A percentile compares a stretch with the other conserved stretches of the same genome.
These are phyloP conservation scores for Scleroderma bovista DNA, from an alignment of 768 basidiomycete genomes.

Conservation along the genomic window DNA sequence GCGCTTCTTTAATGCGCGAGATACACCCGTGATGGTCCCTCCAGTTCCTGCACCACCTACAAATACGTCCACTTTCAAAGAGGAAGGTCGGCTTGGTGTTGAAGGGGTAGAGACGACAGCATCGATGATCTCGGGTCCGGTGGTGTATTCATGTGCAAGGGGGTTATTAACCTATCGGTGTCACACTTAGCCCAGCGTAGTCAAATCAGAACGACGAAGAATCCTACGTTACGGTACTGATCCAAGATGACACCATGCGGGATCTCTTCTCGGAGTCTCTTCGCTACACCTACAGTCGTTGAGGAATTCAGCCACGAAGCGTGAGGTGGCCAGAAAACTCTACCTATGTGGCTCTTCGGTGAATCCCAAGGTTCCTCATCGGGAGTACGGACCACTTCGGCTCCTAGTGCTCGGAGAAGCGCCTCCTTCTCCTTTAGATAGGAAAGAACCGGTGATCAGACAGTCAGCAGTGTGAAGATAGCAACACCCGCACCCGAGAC, in stretches of 20 bases:
- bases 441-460: neutral
- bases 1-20: constrained; percentile 69
- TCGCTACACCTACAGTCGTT: constrained; percentile 83
- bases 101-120: constrained; percentile 65
- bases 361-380: constrained; percentile 86
- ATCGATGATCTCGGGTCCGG: constrained; percentile 88
- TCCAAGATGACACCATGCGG: constrained; percentile 87
- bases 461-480: neutral
- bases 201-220: neutral
- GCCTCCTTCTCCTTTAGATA: constrained; percentile 80
- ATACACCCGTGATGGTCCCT: constrained; percentile 88
- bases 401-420: constrained; percentile 84
- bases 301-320: constrained; percentile 84
- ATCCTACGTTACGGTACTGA: constrained; percentile 76
- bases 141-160: constrained; percentile 83
- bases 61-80: constrained; percentile 73
- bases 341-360: constrained; percentile 89
- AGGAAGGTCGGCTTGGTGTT: constrained; percentile 51
- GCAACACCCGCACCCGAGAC: constrained; percentile 56
- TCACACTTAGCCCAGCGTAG: constrained; percentile 1
- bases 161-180: constrained; percentile 67
- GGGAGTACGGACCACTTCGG: constrained; percentile 92
- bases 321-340: constrained; percentile 31
- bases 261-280: constrained; percentile 68
- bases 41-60: constrained; percentile 91